phyloP scores from a whole-genome alignment of 768 basidiomycete genomes.

The Lentinus tigrinus region DNA sequence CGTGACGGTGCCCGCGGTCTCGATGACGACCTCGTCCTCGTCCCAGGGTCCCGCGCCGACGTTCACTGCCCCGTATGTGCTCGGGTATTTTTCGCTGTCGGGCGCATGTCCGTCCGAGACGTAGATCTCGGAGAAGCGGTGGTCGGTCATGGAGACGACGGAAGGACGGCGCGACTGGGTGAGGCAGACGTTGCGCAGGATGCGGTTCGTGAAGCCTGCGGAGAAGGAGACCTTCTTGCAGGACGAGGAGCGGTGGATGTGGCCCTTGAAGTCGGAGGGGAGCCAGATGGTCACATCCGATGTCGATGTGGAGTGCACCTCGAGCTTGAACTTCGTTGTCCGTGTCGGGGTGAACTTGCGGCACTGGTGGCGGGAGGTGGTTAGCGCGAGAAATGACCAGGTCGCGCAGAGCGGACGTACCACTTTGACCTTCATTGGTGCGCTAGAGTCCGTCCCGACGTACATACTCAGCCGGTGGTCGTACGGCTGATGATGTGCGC shows the following conservation, averaged over 20 bases:
- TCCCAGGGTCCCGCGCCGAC: constrained; percentile 10
- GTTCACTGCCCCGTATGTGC: neutral
- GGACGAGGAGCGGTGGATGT: constrained; percentile 45
- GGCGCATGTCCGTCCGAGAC: constrained; percentile 18
- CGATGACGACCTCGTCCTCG: constrained; percentile 63
- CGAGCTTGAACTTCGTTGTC: constrained; percentile 44
- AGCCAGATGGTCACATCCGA: constrained; percentile 76
- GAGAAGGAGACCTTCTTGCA: constrained; percentile 52
- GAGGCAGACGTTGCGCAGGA: constrained; percentile 37
- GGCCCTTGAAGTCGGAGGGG: constrained; percentile 77
- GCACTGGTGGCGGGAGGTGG: constrained; percentile 20
- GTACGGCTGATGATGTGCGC: constrained; percentile 69
- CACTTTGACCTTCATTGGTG: constrained; percentile 65
- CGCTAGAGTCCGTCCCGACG: constrained; percentile 47
- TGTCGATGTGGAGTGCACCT: constrained; percentile 52
- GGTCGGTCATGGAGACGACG: constrained; percentile 22
- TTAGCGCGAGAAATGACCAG: constrained; percentile 27
- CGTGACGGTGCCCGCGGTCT: constrained; percentile 57
- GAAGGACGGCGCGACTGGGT: constrained; percentile 28
- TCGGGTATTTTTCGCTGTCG: constrained; percentile 17
- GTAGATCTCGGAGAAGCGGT: constrained; percentile 24
- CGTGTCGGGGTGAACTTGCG: constrained; percentile 31
- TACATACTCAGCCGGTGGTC: constrained; percentile 74
- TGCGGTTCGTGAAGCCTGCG: constrained; percentile 70
- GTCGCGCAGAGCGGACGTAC: constrained; percentile 48